Base-by-base conservation (phyloP, 1,284 basidiomycete species). In the Volvariella surrecta region DNA sequence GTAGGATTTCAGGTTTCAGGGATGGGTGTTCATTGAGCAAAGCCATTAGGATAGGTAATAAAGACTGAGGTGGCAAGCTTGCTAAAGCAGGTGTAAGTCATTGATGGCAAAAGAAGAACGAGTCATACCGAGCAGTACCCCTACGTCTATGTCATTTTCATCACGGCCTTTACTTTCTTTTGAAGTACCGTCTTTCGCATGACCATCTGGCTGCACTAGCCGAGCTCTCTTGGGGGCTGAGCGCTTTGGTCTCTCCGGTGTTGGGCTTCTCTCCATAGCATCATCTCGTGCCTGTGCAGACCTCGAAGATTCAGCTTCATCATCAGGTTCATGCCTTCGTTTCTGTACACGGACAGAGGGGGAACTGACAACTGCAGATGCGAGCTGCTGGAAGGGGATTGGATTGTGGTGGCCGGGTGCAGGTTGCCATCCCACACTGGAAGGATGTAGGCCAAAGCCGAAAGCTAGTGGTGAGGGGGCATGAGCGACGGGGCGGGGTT, bases 261-360 rank as follows among this genome's bases (percentile, higher is more conserved):
- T 85, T 8, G 85, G 84, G 52, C 84, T 87, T 50, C 83, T 72
- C 58, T 88, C 84, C 85, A 88, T 88, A 15, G 76, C 70, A 47
- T 81, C 73, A 52, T 87, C 83, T 42, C 71, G 61, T 32, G 59
- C 60, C 16, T 47, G 54, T 52, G 47, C 45, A 43, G 47, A 42
- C 35, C 55, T 54, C 24, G 44, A 45, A 16, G 55, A 50, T 46
- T 66, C 62, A 48, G 55, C 47, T 32, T 74, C 70, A 16, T 81
- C 81, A 24, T 83, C 79, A 1, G 62, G 57, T 42, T 87, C 85
- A 48, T 71, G 67, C 42, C 80, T 67, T 45, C 85, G 66, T 57
- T 88, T 88, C 54, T 73, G 69, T 8, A 60, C 51, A 35, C 76
- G 70, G 17, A 19, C 34, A 19, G 55, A 60, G 32, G 52, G 56